phyloP scores from a whole-genome alignment of 2,329 filamentous ascomycete species.

The Sordariomycetes sp. region DNA sequence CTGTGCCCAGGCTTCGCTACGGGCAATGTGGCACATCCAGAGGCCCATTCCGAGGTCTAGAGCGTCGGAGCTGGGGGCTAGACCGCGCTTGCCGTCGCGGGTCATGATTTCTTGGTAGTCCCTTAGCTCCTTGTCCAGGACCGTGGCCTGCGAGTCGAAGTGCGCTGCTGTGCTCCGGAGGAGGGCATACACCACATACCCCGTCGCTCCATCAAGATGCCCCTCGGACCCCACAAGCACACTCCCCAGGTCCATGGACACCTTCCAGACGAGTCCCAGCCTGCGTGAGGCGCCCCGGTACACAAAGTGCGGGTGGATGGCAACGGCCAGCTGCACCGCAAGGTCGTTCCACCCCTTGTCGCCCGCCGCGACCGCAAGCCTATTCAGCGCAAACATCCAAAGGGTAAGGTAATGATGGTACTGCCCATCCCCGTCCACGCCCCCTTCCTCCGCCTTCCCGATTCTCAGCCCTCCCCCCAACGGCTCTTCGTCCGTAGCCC shows the following conservation, averaged over 20 bases:
- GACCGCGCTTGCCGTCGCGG: conserved; percentile 19
- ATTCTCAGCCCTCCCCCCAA: conserved; percentile 42
- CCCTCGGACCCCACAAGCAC: conserved; percentile 36
- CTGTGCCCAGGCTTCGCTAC: conserved; percentile 32
- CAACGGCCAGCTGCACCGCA: conserved; percentile 35
- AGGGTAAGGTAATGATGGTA: conserved; percentile 49
- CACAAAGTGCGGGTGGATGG: conserved; percentile 39
- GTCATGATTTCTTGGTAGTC: conserved; percentile 36
- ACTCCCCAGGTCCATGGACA: conserved; percentile 30
- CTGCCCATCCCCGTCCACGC: conserved; percentile 41
- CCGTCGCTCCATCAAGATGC: conserved; percentile 41
- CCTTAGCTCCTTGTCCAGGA: conserved; percentile 31
- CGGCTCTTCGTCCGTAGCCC: conserved; percentile 35
- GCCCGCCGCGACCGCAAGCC: conserved; percentile 31
- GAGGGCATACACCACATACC: conserved; percentile 34
- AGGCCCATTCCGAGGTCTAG: conserved; percentile 47
- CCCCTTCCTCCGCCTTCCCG: conserved; percentile 34
- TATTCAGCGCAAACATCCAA: conserved; percentile 50
- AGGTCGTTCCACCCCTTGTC: conserved; percentile 32
- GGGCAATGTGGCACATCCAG: conserved; percentile 40
- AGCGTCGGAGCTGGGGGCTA: conserved; percentile 31
- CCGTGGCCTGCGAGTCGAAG: conserved; percentile 11
- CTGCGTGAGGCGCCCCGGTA: conserved; percentile 7
- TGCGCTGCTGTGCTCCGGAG: conserved; percentile 25
- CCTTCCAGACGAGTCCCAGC: conserved; percentile 39